phyloP scores from a whole-genome alignment of 2,329 filamentous ascomycete species.

The Biscogniauxia sp. region DNA sequence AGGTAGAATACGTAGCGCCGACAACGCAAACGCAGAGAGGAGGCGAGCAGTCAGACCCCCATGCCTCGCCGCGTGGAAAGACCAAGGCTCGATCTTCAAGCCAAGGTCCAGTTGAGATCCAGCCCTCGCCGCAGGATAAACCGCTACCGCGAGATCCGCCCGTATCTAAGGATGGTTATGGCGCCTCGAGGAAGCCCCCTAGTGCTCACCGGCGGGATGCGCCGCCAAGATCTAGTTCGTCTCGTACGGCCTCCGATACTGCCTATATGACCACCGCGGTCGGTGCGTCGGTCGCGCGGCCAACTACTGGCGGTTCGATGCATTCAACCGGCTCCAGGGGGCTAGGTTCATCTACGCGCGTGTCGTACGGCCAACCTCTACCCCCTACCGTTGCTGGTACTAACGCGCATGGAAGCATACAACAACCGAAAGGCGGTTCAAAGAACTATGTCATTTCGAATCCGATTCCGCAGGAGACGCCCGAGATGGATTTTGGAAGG shows the following conservation, averaged over 20 bases:
- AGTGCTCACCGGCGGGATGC: conserved; percentile 47
- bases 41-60: conserved; percentile 36
- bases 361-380: conserved; percentile 84
- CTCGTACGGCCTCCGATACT: conserved; percentile 54
- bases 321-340: conserved; percentile 67
- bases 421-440: conserved; percentile 66
- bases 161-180: conserved; percentile 42
- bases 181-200: conserved; percentile 40
- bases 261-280: conserved; percentile 48
- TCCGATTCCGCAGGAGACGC: conserved; percentile 56
- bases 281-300: conserved; percentile 52
- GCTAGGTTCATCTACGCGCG: conserved; percentile 46
- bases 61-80: conserved; percentile 31
- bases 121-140: conserved; percentile 49
- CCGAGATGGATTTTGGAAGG: conserved; percentile 53
- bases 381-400: conserved; percentile 85
- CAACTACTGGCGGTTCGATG: conserved; percentile 80
- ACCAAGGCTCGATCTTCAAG: conserved; percentile 54
- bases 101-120: conserved; percentile 49
- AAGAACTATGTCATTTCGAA: conserved; percentile 72
- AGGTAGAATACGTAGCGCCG: conserved; percentile 96
- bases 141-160: conserved; percentile 59
- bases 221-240: conserved; percentile 46
- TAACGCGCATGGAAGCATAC: conserved; percentile 85
- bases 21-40: conserved; percentile 81